Conservation (phyloP, 352 stramenopile genomes). For the Phytophthora fragariae region DNA sequence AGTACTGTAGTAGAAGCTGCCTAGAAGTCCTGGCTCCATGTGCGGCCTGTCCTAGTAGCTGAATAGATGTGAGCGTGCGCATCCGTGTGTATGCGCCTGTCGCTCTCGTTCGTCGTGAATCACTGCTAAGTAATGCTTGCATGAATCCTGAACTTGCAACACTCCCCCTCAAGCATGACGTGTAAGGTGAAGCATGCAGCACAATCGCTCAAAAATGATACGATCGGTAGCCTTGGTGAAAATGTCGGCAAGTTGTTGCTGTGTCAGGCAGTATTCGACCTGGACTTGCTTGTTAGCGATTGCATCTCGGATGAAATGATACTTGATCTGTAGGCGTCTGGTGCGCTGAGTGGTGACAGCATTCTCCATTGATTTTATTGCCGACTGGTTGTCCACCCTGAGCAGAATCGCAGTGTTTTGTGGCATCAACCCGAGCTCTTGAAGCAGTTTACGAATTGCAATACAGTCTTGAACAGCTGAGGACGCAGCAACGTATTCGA, state of each 20-base stretch:
- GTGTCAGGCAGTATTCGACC: conserved; percentile 21
- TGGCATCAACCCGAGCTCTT: neutral
- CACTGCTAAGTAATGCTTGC: neutral
- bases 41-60: neutral
- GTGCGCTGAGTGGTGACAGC: conserved; percentile 9
- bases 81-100: neutral
- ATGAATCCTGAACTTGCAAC: neutral
- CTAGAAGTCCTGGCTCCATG: neutral
- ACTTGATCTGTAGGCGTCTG: conserved; percentile 13
- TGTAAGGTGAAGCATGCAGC: conserved; percentile 5
- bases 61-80: neutral
- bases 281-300: conserved; percentile 12
- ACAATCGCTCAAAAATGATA: neutral
- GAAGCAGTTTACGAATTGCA: conserved; percentile 14
- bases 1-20: neutral
- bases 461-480: conserved; percentile 25
- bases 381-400: conserved; percentile 19
- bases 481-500: conserved; percentile 18
- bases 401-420: neutral
- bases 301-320: conserved; percentile 18
- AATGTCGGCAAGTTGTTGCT: conserved; percentile 19
- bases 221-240: conserved; percentile 18
- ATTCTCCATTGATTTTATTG: conserved; percentile 23
- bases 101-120: neutral
- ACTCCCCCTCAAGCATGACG: neutral